Base-by-base conservation (phyloP, 176 grass and related monocot genomes). In the Secale cereale region DNA sequence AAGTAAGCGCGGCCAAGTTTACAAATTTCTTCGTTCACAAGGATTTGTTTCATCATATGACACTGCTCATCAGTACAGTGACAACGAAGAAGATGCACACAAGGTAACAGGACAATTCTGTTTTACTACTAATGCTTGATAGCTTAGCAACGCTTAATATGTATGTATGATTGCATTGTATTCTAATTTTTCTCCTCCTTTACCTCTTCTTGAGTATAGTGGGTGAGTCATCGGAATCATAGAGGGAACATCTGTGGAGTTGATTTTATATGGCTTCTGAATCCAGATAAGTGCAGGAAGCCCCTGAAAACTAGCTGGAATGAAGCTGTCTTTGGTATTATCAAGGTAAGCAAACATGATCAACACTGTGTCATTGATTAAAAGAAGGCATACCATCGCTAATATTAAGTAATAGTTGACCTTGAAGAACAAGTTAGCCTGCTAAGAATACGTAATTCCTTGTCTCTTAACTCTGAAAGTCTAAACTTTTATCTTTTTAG, bases 211-310 rank as follows among this genome's bases (percentile, higher is more conserved):
- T 68, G 57, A 45, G 45, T 68, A 40, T 72, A 97, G 95, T 97
- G 95, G 95, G 92, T 97, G 66, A 97, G 95, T 87, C 95, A 97
- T 84, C 88, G 92, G 43, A 97, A 97, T 85, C 95, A 97, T 79
- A 92, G 90, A 79, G 95, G 95, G 28, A 97, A 97, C 78, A 88
- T 97, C 41, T 97, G 95, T 23, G 95, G 92, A 81, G 95, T 97
- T 66, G 95, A 97, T 79, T 97, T 97, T 81, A 97, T 97, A 89
- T 97, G 95, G 95, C 90, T 97, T 82, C 77, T 94, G 32, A 97
- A 97, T 86, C 95, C 95, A 52, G 89, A 92, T 65, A 91, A 91
- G 50, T 78, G 77, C 22, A 89, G 90, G 88, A 94, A 97, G 57
- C 86, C 85, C 68, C 84, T 97, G 70, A 92, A 90, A 86, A 94